Conservation (phyloP, 371 early-diverging fungal genomes). For the Rhizopus delemar region DNA sequence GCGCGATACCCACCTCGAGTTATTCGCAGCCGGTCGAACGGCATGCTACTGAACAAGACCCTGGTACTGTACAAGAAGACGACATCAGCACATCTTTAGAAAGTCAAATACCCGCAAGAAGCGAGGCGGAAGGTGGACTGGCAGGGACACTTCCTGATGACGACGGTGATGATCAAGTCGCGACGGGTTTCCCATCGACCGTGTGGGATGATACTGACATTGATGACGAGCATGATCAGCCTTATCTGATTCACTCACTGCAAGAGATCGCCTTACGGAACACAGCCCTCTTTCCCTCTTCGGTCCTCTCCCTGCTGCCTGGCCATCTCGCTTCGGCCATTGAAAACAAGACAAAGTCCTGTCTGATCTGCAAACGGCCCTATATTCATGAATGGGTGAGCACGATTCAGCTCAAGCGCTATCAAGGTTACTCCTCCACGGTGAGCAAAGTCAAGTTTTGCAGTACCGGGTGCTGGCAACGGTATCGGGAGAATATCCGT, state of each 20-base stretch:
- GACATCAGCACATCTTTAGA: neutral
- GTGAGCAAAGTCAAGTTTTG: slow-evolving; percentile 57
- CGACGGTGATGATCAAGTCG: neutral
- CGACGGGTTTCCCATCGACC: too few relatives aligned
- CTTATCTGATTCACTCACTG: slow-evolving; percentile 30
- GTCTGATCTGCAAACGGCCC: slow-evolving; percentile 47
- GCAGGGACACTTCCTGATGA: neutral
- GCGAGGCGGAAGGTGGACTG: neutral
- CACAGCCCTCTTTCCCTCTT: slow-evolving; percentile 10
- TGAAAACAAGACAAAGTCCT: slow-evolving; percentile 24
- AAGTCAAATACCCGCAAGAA: too few relatives aligned
- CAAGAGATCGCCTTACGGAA: slow-evolving; percentile 37
- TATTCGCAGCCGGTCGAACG: neutral
- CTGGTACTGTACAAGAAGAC: neutral
- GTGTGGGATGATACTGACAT: neutral
- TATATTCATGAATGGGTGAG: slow-evolving; percentile 64
- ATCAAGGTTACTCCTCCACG: slow-evolving; percentile 51
- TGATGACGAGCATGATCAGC: neutral
- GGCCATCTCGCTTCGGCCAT: slow-evolving; percentile 43
- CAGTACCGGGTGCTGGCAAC: slow-evolving; percentile 45
- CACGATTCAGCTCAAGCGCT: slow-evolving; percentile 53
- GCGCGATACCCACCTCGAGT: neutral
- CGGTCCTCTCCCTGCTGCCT: slow-evolving; percentile 32
- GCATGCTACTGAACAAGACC: neutral
- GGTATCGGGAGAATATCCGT: slow-evolving; percentile 4